Evolutionary conservation across 805 yeast species (phyloP).

Genomic region (Vanderwaltozyma verrucispora): DNA sequence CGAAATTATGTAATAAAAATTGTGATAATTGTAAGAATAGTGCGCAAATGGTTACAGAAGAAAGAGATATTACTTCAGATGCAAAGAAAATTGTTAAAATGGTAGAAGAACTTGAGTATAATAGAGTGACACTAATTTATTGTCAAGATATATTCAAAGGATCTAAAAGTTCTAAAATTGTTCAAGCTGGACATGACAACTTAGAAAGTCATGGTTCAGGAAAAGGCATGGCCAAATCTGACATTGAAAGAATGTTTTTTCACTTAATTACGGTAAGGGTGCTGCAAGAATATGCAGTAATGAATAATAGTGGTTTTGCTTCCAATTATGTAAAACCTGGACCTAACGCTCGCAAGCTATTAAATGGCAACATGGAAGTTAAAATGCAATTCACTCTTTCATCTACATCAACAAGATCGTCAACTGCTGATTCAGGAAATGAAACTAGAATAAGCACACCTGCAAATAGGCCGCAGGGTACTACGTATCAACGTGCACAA

Average conservation of each 20-base stretch:
- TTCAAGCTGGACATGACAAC: slow-evolving; percentile 49
- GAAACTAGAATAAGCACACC: background rate
- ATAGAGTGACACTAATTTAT: slow-evolving; percentile 63
- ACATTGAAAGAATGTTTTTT: slow-evolving; percentile 74
- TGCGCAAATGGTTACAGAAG: slow-evolving; percentile 33
- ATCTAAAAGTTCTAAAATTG: slow-evolving; percentile 49
- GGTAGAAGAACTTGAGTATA: slow-evolving; percentile 44
- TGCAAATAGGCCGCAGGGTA: background rate
- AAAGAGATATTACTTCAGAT: slow-evolving; percentile 56
- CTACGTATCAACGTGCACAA: background rate
- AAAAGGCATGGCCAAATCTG: slow-evolving; percentile 48
- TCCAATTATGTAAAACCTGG: slow-evolving; percentile 65
- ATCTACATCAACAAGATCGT: slow-evolving; percentile 11
- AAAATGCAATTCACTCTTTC: slow-evolving; percentile 38
- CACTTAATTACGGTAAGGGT: slow-evolving; percentile 57
- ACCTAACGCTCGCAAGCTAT: slow-evolving; percentile 38
- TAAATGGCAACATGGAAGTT: slow-evolving; percentile 37
- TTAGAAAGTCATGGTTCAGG: slow-evolving; percentile 66
- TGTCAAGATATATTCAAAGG: slow-evolving; percentile 82
- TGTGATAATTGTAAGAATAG: slow-evolving; percentile 76
- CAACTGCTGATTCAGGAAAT: slow-evolving; percentile 5
- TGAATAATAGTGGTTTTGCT: slow-evolving; percentile 72
- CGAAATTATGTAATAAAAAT: slow-evolving; percentile 49
- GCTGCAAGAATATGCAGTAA: slow-evolving; percentile 59
- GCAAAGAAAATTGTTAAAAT: slow-evolving; percentile 51